Conservation (phyloP, 495 filamentous ascomycete genomes). For the Saxophila tyrrhenica region DNA sequence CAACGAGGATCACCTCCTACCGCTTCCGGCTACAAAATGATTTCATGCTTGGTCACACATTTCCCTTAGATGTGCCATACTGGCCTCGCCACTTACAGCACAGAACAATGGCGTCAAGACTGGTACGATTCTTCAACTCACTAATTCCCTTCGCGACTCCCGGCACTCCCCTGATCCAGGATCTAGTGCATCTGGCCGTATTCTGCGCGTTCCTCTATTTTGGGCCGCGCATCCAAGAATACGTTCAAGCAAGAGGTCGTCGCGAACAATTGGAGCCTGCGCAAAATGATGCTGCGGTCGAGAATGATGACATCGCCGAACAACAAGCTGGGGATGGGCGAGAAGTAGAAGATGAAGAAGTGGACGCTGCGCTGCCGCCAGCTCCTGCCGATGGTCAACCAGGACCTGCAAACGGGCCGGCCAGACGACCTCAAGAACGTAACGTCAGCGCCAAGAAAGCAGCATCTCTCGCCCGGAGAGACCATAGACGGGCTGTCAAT, state of each 20-base stretch:
- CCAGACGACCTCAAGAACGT: conserved; percentile 16
- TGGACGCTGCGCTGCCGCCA: conserved; percentile 2
- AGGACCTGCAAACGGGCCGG: not conserved
- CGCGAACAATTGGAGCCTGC: not conserved
- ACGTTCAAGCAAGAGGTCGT: not conserved
- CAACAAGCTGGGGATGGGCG: not conserved
- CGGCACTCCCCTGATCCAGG: conserved; percentile 29
- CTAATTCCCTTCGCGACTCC: conserved; percentile 31
- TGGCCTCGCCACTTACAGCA: too few species aligned
- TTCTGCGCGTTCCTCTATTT: conserved; percentile 29
- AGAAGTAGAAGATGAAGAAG: not conserved
- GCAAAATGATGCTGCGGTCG: not conserved
- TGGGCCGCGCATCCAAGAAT: conserved; percentile 21
- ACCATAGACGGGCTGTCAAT: conserved; percentile 39
- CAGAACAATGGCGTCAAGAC: too few species aligned
- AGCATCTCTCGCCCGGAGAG: conserved; percentile 34
- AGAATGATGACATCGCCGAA: not conserved
- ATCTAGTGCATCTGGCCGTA: conserved; percentile 27
- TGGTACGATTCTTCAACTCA: too few species aligned
- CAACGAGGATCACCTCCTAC: too few species aligned
- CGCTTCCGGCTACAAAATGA: too few species aligned
- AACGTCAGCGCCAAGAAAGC: conserved; percentile 39
- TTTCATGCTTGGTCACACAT: too few species aligned
- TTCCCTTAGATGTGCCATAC: too few species aligned
- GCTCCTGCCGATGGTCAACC: conserved; percentile 4